These are phyloP conservation scores for Polygonum aviculare DNA, from an alignment of 148 eudicot genomes.

Conservation along the genomic window DNA sequence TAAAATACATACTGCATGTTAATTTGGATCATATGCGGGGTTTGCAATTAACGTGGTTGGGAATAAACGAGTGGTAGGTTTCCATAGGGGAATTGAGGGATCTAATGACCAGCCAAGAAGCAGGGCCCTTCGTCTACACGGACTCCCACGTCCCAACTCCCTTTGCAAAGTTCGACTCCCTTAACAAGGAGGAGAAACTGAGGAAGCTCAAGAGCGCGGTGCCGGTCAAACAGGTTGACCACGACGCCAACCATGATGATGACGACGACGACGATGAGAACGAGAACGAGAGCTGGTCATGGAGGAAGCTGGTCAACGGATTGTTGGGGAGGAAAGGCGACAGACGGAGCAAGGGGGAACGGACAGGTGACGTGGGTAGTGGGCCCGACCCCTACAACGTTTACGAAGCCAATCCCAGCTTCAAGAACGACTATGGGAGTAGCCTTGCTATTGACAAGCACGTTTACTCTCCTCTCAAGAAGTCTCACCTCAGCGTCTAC, in stretches of 20 bases:
- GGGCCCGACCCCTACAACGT: constrained; percentile 55
- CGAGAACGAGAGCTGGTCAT: constrained; percentile 34
- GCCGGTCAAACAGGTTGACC: constrained; percentile 10
- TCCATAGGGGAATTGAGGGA: constrained; percentile 35
- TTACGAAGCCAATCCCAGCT: constrained; percentile 44
- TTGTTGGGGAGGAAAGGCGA: constrained; percentile 25
- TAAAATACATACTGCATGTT: not conserved
- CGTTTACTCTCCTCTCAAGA: constrained; percentile 49
- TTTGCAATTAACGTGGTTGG: not conserved
- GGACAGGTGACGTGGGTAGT: constrained; percentile 7
- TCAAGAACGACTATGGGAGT: constrained; percentile 66
- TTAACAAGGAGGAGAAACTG: constrained; percentile 30
- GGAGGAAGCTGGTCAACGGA: constrained; percentile 29
- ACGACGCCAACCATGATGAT: too few relatives aligned
- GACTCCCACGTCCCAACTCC: constrained; percentile 41
- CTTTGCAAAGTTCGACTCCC: constrained; percentile 45
- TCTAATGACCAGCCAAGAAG: constrained; percentile 35
- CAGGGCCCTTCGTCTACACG: constrained; percentile 55
- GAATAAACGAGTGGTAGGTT: constrained; percentile 31
- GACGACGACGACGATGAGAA: constrained; percentile 9
- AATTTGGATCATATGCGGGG: not conserved
- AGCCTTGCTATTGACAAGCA: constrained; percentile 49
- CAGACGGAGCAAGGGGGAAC: constrained; percentile 19
- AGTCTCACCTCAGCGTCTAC: constrained; percentile 49
- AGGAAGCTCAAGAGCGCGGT: constrained; percentile 37